These are phyloP conservation scores for Annulohypoxylon truncatum DNA, from an alignment of 2,329 filamentous ascomycete species.

Conservation along the genomic window DNA sequence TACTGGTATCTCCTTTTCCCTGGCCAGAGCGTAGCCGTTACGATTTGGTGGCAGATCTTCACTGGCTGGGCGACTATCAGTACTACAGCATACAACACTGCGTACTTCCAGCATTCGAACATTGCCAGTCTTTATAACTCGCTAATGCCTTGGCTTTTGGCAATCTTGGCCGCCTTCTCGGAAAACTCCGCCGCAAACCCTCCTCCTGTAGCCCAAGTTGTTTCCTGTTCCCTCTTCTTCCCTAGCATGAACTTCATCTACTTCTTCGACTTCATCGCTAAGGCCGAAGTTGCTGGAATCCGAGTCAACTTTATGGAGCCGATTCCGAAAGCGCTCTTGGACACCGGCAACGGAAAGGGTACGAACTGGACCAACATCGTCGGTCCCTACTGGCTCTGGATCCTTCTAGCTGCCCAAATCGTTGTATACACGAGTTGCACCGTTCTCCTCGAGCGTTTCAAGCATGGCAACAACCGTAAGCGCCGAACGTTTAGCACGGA, in stretches of 20 bases:
- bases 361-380: slow-evolving; percentile 45
- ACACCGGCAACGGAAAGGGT: slow-evolving; percentile 24
- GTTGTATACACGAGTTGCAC: slow-evolving; percentile 50
- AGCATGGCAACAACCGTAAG: slow-evolving; percentile 53
- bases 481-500: slow-evolving; percentile 42
- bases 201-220: slow-evolving; percentile 35
- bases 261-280: slow-evolving; percentile 45
- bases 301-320: slow-evolving; percentile 38
- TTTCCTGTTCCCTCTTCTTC: slow-evolving; percentile 46
- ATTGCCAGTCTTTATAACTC: slow-evolving; percentile 50
- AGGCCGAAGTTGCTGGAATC: slow-evolving; percentile 39
- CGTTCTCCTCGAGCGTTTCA: slow-evolving; percentile 48
- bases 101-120: slow-evolving; percentile 53
- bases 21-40: slow-evolving; percentile 46
- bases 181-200: slow-evolving; percentile 29
- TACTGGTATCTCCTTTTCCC: slow-evolving; percentile 49
- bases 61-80: slow-evolving; percentile 68
- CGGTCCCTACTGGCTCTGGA: slow-evolving; percentile 46
- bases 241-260: slow-evolving; percentile 51
- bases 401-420: slow-evolving; percentile 50
- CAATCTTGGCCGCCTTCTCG: slow-evolving; percentile 37
- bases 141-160: slow-evolving; percentile 47
- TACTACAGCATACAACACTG: slow-evolving; percentile 67
- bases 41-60: slow-evolving; percentile 60
- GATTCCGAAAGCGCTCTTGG: slow-evolving; percentile 11